Conservation (phyloP, 306 rosid species). For the Spatholobus suberectus region DNA sequence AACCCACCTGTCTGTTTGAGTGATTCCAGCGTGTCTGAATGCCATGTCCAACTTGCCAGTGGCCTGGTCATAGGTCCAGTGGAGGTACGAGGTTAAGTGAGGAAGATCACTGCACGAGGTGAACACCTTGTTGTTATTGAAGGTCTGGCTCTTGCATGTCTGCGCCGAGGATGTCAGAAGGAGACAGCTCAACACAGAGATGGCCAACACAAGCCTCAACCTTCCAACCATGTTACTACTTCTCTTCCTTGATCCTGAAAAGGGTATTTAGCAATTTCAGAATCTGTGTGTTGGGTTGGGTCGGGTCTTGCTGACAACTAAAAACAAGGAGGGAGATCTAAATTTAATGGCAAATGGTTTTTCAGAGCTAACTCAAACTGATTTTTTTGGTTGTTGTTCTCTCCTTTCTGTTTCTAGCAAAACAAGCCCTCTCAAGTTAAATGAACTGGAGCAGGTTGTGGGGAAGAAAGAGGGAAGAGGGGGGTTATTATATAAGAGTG, state of each 20-base stretch:
- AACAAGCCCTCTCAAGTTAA: not conserved
- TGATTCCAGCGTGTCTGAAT: slow-evolving; percentile 52
- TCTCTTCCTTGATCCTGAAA: not conserved
- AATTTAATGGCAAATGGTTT: not conserved
- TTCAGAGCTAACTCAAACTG: not conserved
- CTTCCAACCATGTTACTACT: slow-evolving; percentile 41
- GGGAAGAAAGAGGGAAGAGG: not conserved
- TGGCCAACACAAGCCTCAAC: slow-evolving; percentile 38
- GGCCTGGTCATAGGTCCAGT: slow-evolving; percentile 55
- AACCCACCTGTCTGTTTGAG: slow-evolving; percentile 58
- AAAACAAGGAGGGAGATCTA: not conserved
- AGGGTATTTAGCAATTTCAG: not conserved
- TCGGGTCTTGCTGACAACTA: not conserved
- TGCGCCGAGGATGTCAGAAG: slow-evolving; percentile 57
- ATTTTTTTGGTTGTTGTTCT: not conserved
- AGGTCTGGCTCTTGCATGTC: slow-evolving; percentile 43
- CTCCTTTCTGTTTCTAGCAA: not conserved
- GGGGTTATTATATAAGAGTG: slow-evolving; percentile 56
- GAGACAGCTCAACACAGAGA: slow-evolving; percentile 43
- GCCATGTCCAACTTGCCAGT: slow-evolving; percentile 62
- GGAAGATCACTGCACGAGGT: slow-evolving; percentile 58
- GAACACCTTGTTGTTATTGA: slow-evolving; percentile 43
- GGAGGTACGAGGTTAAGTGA: slow-evolving; percentile 55
- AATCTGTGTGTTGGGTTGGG: not conserved
- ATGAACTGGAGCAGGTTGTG: slow-evolving; percentile 14